Evolutionary conservation across 768 basidiomycete species (phyloP), one percentile per base, ranked within the genome.

Genomic region (Coprinopsis sp.): DNA sequence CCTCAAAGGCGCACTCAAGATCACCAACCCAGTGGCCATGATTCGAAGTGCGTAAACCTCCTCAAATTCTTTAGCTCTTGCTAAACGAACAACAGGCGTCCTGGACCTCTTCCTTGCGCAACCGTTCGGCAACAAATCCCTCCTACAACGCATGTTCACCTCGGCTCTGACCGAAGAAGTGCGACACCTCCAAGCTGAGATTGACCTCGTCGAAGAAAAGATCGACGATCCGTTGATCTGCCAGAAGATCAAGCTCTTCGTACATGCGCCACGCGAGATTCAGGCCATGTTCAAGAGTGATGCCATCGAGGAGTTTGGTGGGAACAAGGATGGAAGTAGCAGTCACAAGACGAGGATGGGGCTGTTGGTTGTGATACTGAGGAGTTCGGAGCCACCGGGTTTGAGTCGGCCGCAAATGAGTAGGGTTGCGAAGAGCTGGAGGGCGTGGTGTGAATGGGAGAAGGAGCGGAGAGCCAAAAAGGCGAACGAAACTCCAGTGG

Each of bases 11-110:
- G 86, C 91, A 11, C 67, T 99, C 50, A 86, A 79, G 62, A 90
- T 99, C 54, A 93, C 89, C 47, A 99, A 97, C 65, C 96, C 96
- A 2, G 85, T 99, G 50, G 78, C 80, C 23, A 98, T 98, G 96
- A 93, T 98, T 58, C 80, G 96, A 63, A 84, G 88, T 84, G 48
- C 14, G 74, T 51, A 6, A 13, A 24, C 37, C 33, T 34, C 30
- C 12, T 47, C 21, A 48, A 38, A 31, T 43, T 12, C 51, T 16
- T n/a, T 18, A 27, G 46, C 25, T 33, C 18, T 37, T 37, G 30
- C 28, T 40, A 46, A 39, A 34, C 19, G 16, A 28, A 27, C 8
- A 23, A 12, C 33, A 77, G 85, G 72, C 44, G 75, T 96, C 3
- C 74, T 99, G 50, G 95, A 98, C 58, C 76, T 99, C 33, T 98